Conservation (phyloP, 352 stramenopile genomes). For the Blastocystis sp. region DNA sequence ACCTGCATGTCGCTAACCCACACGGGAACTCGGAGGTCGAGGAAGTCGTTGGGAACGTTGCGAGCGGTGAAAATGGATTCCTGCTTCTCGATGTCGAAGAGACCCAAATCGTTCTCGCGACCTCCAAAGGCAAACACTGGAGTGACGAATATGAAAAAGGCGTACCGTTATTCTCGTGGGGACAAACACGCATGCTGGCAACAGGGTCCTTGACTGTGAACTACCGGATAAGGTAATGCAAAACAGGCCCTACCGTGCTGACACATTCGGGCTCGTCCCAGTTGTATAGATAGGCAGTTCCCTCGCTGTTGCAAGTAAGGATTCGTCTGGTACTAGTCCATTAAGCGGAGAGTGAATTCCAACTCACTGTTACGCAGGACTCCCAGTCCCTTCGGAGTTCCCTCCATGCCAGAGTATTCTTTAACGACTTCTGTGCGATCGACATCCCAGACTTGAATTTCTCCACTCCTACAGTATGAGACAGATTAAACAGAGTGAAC, state of each 20-base stretch:
- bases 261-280: background rate
- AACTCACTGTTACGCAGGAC: background rate
- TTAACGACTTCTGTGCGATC: conserved; percentile 29
- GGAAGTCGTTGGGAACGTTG: conserved; percentile 74
- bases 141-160: background rate
- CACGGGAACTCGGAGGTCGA: conserved; percentile 75
- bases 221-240: background rate
- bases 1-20: conserved; percentile 70
- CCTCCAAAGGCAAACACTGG: conserved; percentile 66
- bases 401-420: background rate
- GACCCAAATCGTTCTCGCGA: conserved; percentile 70
- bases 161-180: conserved; percentile 11
- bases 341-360: background rate
- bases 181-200: conserved; percentile 34
- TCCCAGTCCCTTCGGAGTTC: background rate
- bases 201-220: conserved; percentile 21
- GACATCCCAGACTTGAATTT: conserved; percentile 52
- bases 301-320: background rate
- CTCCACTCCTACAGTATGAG: conserved; percentile 29
- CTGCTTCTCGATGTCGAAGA: conserved; percentile 73
- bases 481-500: background rate
- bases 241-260: background rate
- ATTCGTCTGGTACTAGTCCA: background rate
- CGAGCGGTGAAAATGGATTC: conserved; percentile 70
- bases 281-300: conserved; percentile 24